Base-by-base conservation (phyloP, 495 filamentous ascomycete species). In the Annulohypoxylon stygium region DNA sequence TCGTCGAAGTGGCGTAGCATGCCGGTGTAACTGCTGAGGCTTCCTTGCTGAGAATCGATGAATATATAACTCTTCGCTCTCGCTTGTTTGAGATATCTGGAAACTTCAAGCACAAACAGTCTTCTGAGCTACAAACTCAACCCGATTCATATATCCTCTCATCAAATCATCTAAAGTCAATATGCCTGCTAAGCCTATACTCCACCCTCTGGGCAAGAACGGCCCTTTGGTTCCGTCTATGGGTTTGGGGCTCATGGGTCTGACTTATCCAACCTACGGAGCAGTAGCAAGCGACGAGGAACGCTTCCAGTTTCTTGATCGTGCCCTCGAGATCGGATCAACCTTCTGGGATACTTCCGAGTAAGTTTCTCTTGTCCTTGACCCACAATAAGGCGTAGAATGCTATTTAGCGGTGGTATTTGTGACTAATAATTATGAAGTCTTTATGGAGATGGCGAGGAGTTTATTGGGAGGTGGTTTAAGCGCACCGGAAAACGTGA, bases 311-410 rank as follows among this genome's bases (percentile, higher is more conserved):
- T 4, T 89, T 20, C 83, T 87, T 0, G 86, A 89, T 67, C 84
- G 85, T 3, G 87, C 86, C n/a, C 65, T 86, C 51, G 83, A 87
- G 59, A 75, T 86, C 11, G 90, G 90, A 1, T 79, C 84, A 39
- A 85, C 70, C 0, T 87, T 87, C 62, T 92, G 90, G 90, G 90
- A 92, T 71, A 85, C 65, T n/a, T n/a, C 78, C 18, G 78, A 80
- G 76, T 78, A 67, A 48, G 78, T 69, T 34, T 14, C 5, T n/a
- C 50, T 18, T 20, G 2, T 4, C 50, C 8, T 9, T 47, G 36
- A 57, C 23, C 4, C 10, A 10, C 25, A 30, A 33, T 36, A 12
- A 16, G 8, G 5, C 34, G 16, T 8, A 12, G 4, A 12, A 30
- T 0, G 43, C n/a, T 30, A 16, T 0, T 36, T 20, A 23, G 20